Evolutionary conservation across 495 filamentous ascomycete species (phyloP).

Genomic region (Trichoderma gamsii): DNA sequence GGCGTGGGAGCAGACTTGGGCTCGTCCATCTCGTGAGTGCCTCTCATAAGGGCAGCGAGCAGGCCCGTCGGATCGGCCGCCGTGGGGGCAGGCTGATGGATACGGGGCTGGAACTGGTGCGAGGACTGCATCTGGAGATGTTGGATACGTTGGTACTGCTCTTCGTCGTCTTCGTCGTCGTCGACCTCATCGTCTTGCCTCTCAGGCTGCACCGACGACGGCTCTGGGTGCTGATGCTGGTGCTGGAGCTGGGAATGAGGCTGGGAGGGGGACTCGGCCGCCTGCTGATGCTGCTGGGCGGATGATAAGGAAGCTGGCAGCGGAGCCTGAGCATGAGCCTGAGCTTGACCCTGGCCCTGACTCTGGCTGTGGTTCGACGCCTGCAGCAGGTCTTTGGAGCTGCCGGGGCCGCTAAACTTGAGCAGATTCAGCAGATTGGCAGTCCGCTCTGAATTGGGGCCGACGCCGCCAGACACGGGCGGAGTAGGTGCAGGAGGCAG

Average conservation of each 20-base stretch:
- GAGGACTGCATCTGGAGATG: constrained; percentile 1
- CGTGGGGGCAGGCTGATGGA: constrained; percentile 43
- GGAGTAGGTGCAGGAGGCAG: constrained; percentile 44
- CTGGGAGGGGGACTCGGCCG: constrained; percentile 18
- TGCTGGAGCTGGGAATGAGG: background rate
- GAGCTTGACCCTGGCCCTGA: constrained; percentile 19
- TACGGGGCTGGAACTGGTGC: constrained; percentile 25
- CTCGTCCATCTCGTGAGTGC: constrained; percentile 21
- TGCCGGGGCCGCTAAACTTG: constrained; percentile 64
- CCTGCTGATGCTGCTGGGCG: constrained; percentile 15
- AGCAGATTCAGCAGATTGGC: constrained; percentile 78
- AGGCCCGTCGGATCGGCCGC: constrained; percentile 43
- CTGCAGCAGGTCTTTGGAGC: constrained; percentile 18
- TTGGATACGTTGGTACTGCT: background rate
- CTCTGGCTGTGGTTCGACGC: constrained; percentile 19
- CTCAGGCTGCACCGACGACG: background rate
- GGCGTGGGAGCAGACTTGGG: constrained; percentile 18
- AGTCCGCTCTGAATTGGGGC: constrained; percentile 50
- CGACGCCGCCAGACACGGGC: constrained; percentile 33
- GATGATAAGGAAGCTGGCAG: constrained; percentile 18
- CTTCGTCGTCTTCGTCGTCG: constrained; percentile 11
- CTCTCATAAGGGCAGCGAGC: constrained; percentile 49
- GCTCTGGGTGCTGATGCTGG: constrained; percentile 5
- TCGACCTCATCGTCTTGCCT: background rate
- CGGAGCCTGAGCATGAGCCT: constrained; percentile 16